Base-by-base conservation (phyloP, 108 stramenopile genomes). In the Cylindrotheca closterium region DNA sequence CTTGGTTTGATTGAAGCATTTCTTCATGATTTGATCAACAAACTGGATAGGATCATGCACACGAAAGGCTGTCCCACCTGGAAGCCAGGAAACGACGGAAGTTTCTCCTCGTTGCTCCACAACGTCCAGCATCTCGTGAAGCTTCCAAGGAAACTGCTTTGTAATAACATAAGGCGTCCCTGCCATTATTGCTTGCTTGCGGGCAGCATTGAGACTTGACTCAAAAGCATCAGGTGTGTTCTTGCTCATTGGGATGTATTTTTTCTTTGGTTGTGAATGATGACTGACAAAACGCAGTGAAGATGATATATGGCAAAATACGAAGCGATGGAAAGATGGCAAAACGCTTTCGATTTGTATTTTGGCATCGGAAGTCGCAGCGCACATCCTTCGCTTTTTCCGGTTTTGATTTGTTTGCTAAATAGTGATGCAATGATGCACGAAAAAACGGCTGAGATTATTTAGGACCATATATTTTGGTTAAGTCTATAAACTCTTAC, bases 71-170 rank as follows among this genome's bases (percentile, higher is more conserved):
- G 81, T 75, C 18, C 83, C 83, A 30, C 74, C 74, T 15, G 81
- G 79, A 45, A 68, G 59, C 88, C 85, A 86, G 0, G 79, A 82
- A 29, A 81, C 75, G 51, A 86, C 63, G 30, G 77, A 28, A 4
- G 46, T 49, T 15, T 74, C 70, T 25, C 71, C 79, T 15, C 80
- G 61, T 0, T 58, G 63, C 47, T 79, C 77, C 2, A 78, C 82
- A 25, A 59, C 56, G 0, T 65, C 70, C 45, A 87, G 64, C 71
- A 87, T 78, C 2, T 70, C 64, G 47, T 87, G 86, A 51, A 87
- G 68, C 71, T 81, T 84, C 67, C 84, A 76, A 18, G 87, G 87
- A 65, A 88, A 88, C 33, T 59, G 58, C 58, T 59, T 59, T 37
- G 58, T 59, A 8, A 59, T 29, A 24, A 59, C 30, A 31, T 59